Evolutionary conservation across 2,329 filamentous ascomycete species (phyloP).

Genomic region (Pseudogymnoascus sp.): DNA sequence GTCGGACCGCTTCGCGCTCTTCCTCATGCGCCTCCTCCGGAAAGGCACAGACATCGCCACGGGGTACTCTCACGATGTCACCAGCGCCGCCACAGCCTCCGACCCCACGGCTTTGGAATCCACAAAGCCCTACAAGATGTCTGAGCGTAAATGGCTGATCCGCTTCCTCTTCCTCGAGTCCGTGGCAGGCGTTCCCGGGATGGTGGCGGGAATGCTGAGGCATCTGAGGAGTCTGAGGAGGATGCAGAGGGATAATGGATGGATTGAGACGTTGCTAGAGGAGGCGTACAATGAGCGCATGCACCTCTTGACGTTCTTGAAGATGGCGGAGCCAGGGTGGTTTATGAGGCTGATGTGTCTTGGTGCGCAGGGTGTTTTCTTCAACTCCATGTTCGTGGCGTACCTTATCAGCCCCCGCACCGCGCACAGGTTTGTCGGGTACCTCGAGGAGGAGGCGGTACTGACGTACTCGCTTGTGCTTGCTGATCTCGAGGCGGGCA

Average conservation of each 20-base stretch:
- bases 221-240: slow-evolving; percentile 77
- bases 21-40: slow-evolving; percentile 64
- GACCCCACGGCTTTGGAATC: slow-evolving; percentile 37
- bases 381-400: slow-evolving; percentile 83
- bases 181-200: slow-evolving; percentile 89
- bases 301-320: slow-evolving; percentile 88
- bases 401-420: slow-evolving; percentile 82
- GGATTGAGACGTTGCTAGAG: slow-evolving; percentile 85
- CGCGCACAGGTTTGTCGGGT: slow-evolving; percentile 92
- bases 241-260: slow-evolving; percentile 90
- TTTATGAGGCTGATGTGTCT: slow-evolving; percentile 93
- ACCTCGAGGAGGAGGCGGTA: slow-evolving; percentile 94
- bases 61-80: slow-evolving; percentile 64
- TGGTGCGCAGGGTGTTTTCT: slow-evolving; percentile 90
- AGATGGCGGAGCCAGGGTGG: slow-evolving; percentile 67
- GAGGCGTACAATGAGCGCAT: slow-evolving; percentile 91
- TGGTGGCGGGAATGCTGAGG: slow-evolving; percentile 91
- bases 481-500: slow-evolving; percentile 75
- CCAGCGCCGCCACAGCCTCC: slow-evolving; percentile 28
- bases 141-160: slow-evolving; percentile 79
- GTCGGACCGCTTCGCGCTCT: slow-evolving; percentile 72
- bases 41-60: slow-evolving; percentile 77
- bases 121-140: slow-evolving; percentile 58
- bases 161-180: slow-evolving; percentile 91
- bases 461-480: slow-evolving; percentile 90